Conservation (phyloP, 2,329 filamentous ascomycete genomes). For the Sporothrix schenckii region DNA sequence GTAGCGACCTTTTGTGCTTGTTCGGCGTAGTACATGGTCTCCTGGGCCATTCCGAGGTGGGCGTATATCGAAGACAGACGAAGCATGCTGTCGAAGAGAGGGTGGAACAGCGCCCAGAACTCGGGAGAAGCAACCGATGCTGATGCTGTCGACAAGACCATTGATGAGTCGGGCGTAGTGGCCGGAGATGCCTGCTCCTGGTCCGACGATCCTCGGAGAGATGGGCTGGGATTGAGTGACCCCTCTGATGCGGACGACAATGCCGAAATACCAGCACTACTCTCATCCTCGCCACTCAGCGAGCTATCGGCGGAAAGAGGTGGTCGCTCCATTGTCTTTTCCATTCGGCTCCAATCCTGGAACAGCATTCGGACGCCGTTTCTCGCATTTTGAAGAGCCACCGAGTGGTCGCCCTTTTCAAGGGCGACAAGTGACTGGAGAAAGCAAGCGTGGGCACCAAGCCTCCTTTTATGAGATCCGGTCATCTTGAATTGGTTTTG, state of each 20-base stretch:
- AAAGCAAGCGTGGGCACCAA: constrained; percentile 58
- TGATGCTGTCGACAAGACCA: not conserved
- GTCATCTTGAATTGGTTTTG: constrained; percentile 7
- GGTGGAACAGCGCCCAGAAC: constrained; percentile 78
- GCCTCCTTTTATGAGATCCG: constrained; percentile 26
- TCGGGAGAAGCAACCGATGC: constrained; percentile 50
- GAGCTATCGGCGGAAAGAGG: not conserved
- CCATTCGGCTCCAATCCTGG: constrained; percentile 59
- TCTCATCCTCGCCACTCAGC: constrained; percentile 34
- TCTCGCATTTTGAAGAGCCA: constrained; percentile 61
- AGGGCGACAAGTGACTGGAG: constrained; percentile 67
- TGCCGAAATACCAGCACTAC: constrained; percentile 30
- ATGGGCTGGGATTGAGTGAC: not conserved
- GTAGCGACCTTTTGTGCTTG: constrained; percentile 77
- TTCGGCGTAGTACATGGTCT: constrained; percentile 85
- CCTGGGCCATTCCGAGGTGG: constrained; percentile 82
- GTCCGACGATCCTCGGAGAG: not conserved
- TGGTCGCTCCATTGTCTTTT: constrained; percentile 42
- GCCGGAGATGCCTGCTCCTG: not conserved
- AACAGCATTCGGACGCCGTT: constrained; percentile 60
- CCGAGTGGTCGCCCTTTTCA: constrained; percentile 61
- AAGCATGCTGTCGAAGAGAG: constrained; percentile 70
- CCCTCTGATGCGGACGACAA: not conserved
- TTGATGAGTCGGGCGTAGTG: constrained; percentile 15
- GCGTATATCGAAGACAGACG: constrained; percentile 78